Base-by-base conservation (phyloP, 805 yeast genomes). In the Saccharomycopsis olivae region DNA sequence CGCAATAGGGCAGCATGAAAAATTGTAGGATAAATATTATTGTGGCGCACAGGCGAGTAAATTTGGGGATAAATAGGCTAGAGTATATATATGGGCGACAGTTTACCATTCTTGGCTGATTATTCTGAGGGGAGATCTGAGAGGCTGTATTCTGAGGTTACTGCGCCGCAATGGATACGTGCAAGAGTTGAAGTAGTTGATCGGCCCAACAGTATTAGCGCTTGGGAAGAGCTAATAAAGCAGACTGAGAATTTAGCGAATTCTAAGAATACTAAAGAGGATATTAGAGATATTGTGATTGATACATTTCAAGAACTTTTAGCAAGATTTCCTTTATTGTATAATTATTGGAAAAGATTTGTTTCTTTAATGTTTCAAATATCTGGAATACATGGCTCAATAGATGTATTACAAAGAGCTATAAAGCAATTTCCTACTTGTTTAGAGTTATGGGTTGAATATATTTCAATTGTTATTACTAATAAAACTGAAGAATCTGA, bases 381-480 rank as follows among this genome's bases (percentile, higher is more conserved):
- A 29, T 65, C 66, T 47, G 87, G 86, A 0, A 52, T 69, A 2
- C 62, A 66, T 2, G 62, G 63, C 1, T 74, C 83, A 2, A 57
- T 76, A 2, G 53, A 55, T 3, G 57, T 71, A 0, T 50, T 78
- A 33, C 50, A 53, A 0, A 59, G 61, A 38, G 52, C 57, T 25
- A 65, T 77, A 4, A 61, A 59, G 5, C 57, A 61, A 0, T 74
- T 70, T 47, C 83, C 84, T 2, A 59, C 62, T 27, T 74, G 81
- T 4, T 47, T 79, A n/a, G 81, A 74, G 11, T 57, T 82, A 1
- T 81, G 89, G 89, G 51, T 65, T 1, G 87, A 80, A 48, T 80
- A 76, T 53, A 49, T 80, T 38, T 66, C 66, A 27, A 74, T 80
- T 1, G 54, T 75, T 16, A 54, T 64, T 2, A 61, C 73, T 0